A percentile compares a stretch with the other conserved stretches of the same genome.
These are phyloP conservation scores for Fusarium temperatum DNA, from an alignment of 2,329 filamentous ascomycete species.

Conservation along the genomic window DNA sequence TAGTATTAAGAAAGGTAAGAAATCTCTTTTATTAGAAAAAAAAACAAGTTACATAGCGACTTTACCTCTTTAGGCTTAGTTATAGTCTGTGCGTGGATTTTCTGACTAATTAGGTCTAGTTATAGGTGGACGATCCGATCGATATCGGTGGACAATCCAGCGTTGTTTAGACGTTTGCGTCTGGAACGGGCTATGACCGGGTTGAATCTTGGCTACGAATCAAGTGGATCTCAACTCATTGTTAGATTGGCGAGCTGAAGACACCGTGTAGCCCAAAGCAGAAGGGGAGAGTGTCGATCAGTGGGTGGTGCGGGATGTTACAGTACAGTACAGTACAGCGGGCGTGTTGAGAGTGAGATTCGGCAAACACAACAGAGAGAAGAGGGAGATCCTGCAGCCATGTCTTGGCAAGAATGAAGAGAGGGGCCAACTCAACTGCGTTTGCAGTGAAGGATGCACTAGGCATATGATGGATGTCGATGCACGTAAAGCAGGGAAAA, in stretches of 20 bases:
- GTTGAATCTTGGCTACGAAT: neutral
- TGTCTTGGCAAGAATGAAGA: neutral
- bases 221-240: neutral
- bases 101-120: no score
- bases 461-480: neutral
- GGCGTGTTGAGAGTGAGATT: neutral
- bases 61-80: no score
- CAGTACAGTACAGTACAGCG: neutral
- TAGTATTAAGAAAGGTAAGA: no score
- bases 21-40: no score
- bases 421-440: neutral
- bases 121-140: no score
- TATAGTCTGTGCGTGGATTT: no score
- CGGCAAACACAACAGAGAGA: neutral
- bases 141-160: no score
- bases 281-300: conserved; percentile 14
- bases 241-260: conserved; percentile 33
- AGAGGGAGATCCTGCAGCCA: conserved; percentile 29
- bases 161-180: neutral
- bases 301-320: neutral
- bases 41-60: no score
- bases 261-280: neutral
- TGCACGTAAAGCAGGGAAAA: neutral
- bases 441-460: neutral
- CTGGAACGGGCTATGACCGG: neutral